A percentile compares a stretch with the other conserved stretches of the same genome.
Evolutionary conservation across 371 early-diverging fungal genomes (phyloP).

Genomic region (Rhizomucor pusillus): DNA sequence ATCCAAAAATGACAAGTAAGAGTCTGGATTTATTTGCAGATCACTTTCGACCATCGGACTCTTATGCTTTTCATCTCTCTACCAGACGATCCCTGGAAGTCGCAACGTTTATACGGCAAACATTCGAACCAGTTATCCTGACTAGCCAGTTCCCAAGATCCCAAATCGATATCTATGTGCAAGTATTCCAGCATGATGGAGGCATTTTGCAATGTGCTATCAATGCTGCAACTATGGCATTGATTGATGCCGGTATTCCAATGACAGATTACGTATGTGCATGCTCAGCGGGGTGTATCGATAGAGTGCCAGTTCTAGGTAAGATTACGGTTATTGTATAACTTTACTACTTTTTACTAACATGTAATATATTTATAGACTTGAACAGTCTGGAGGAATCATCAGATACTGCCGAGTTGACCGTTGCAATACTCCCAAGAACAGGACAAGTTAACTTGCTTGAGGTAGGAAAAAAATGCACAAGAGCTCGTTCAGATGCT

Average conservation of each 20-base stretch:
- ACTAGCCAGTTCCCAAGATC: conserved; percentile 77
- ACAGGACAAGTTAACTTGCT: conserved; percentile 78
- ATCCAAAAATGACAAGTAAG: conserved; percentile 81
- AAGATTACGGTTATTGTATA: conserved; percentile 2
- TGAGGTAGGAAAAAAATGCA: conserved; percentile 37
- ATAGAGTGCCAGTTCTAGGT: conserved; percentile 80
- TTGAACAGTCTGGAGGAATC: conserved; percentile 89
- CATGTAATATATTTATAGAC: conserved; percentile 46
- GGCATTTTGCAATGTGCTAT: conserved; percentile 84
- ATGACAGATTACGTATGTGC: conserved; percentile 94
- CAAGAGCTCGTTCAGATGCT: background rate
- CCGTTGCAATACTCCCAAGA: conserved; percentile 85
- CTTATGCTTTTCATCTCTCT: background rate
- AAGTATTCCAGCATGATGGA: conserved; percentile 92
- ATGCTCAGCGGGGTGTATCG: conserved; percentile 90
- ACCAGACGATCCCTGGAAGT: conserved; percentile 81
- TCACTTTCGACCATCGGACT: no score
- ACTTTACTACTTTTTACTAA: background rate
- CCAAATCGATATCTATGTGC: conserved; percentile 90
- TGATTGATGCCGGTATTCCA: conserved; percentile 97
- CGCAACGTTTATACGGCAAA: conserved; percentile 81
- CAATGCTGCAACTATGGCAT: conserved; percentile 92
- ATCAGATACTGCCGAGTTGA: conserved; percentile 83
- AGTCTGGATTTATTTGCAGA: background rate
- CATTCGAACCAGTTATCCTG: conserved; percentile 88